Conservation (phyloP, 352 stramenopile species). For the Phytophthora ohioensis region DNA sequence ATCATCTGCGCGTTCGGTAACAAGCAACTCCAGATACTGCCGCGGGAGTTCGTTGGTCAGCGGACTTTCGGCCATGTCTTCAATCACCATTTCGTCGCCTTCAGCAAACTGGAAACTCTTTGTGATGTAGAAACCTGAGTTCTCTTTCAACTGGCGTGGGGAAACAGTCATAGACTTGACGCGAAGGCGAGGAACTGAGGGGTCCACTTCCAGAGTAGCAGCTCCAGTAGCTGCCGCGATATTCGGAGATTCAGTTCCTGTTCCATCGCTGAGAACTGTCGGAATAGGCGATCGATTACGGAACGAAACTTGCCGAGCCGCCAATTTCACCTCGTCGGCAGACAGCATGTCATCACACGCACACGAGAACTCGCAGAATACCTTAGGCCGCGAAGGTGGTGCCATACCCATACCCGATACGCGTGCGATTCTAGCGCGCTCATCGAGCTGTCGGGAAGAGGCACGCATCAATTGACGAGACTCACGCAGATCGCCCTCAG, state of each 20-base stretch:
- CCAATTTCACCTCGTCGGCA: slow-evolving; percentile 64
- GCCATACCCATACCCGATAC: slow-evolving; percentile 71
- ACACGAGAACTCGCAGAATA: slow-evolving; percentile 88
- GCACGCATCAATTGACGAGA: slow-evolving; percentile 46
- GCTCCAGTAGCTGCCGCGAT: slow-evolving; percentile 19
- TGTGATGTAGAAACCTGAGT: slow-evolving; percentile 78
- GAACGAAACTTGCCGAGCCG: slow-evolving; percentile 65
- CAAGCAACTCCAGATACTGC: slow-evolving; percentile 77
- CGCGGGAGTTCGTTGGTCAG: slow-evolving; percentile 85
- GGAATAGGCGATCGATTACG: slow-evolving; percentile 42
- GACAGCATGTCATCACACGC: slow-evolving; percentile 62
- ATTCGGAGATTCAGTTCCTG: slow-evolving; percentile 39
- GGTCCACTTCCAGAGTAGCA: slow-evolving; percentile 31
- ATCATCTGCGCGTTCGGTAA: slow-evolving; percentile 63
- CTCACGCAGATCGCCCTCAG: slow-evolving; percentile 29
- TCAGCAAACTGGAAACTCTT: slow-evolving; percentile 86
- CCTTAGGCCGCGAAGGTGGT: slow-evolving; percentile 62
- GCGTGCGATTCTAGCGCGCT: slow-evolving; percentile 58
- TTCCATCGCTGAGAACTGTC: slow-evolving; percentile 43
- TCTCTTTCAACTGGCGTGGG: slow-evolving; percentile 76
- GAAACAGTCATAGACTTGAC: slow-evolving; percentile 83
- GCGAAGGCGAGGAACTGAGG: slow-evolving; percentile 52
- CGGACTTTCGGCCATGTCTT: slow-evolving; percentile 84
- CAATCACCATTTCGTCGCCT: slow-evolving; percentile 78
- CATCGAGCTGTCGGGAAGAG: slow-evolving; percentile 63